phyloP scores from a whole-genome alignment of 1,284 basidiomycete genomes.

The Ustilago curta region DNA sequence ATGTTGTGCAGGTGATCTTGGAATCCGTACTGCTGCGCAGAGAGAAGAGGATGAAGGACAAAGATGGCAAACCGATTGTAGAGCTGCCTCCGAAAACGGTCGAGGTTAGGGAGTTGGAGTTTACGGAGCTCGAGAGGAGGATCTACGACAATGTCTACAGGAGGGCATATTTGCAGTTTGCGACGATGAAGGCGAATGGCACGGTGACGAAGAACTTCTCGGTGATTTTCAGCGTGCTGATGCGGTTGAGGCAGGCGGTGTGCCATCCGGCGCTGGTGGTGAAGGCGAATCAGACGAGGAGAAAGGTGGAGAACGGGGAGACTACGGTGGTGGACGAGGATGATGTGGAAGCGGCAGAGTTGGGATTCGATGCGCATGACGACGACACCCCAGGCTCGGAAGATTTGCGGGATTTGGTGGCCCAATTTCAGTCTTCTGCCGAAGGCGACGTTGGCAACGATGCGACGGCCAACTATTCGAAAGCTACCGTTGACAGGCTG shows the following conservation, averaged over 20 bases:
- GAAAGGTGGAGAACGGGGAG: slow-evolving; percentile 1
- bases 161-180: slow-evolving; percentile 63
- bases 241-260: slow-evolving; percentile 71
- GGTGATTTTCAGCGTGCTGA: slow-evolving; percentile 71
- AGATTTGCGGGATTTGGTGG: slow-evolving; percentile 53
- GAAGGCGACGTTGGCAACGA: slow-evolving; percentile 5
- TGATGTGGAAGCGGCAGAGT: slow-evolving; percentile 20
- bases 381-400: slow-evolving; percentile 31
- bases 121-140: slow-evolving; percentile 62
- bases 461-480: slow-evolving; percentile 24
- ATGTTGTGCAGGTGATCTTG: slow-evolving; percentile 66
- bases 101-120: slow-evolving; percentile 55
- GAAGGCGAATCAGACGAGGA: slow-evolving; percentile 42
- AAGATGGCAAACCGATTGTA: slow-evolving; percentile 87
- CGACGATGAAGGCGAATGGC: slow-evolving; percentile 56
- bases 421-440: slow-evolving; percentile 45
- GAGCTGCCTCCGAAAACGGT: slow-evolving; percentile 88
- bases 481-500: slow-evolving; percentile 47
- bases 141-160: slow-evolving; percentile 69
- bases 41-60: slow-evolving; percentile 91
- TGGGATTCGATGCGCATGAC: slow-evolving; percentile 30
- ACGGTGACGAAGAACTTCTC: slow-evolving; percentile 67
- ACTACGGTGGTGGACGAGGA: slow-evolving; percentile 7
- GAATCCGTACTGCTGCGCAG: slow-evolving; percentile 77
- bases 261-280: slow-evolving; percentile 70